Evolutionary conservation across 2,329 filamentous ascomycete species (phyloP), one percentile per base, ranked within the genome.

Genomic region (Aspergillus flavus): DNA sequence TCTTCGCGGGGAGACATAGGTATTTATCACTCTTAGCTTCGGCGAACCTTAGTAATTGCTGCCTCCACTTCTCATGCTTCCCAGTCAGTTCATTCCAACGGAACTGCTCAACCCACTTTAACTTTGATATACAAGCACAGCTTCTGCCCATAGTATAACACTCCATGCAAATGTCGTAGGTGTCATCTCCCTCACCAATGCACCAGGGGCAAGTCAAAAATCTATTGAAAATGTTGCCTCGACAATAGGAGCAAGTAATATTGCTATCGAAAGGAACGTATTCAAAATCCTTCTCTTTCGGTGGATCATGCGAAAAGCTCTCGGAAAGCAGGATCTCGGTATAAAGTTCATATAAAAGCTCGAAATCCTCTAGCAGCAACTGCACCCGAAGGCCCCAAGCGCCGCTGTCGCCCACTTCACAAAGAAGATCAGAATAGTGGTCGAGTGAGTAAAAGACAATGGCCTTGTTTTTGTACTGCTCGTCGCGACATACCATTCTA

Each of bases 381-480:
- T 87, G 87, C 39, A 91, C 82, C 58, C 87, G 87, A 2, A 81
- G 77, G 61, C 76, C 80, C 63, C 70, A 79, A 70, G 66, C 59
- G 32, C 77, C 59, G 56, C 86, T 81, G 28, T 84, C 80, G 59
- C 85, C 80, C 19, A 92, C 84, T 57, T 87, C 82, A n/a, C 82
- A 81, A 65, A 90, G 80, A 32, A 86, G 76, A 6, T 76, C 76
- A 1, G 84, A 85, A 75, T 98, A 98, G 72, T 93, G 95, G 12
- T 90, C 81, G 4, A 98, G 83, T 0, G 93, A 92, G 74, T 90
- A 97, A 76, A 94, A 97, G 52, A 97, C 85, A 62, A 98, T 97
- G 6, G 94, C 92, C 76, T 98, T 98, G 80, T 96, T 97, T 77
- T 98, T 98, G 83, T 99, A 99, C 76, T 98, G 94, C 76, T 99